Evolutionary conservation across 768 basidiomycete species (phyloP).

Genomic region (Roridomyces roridus): DNA sequence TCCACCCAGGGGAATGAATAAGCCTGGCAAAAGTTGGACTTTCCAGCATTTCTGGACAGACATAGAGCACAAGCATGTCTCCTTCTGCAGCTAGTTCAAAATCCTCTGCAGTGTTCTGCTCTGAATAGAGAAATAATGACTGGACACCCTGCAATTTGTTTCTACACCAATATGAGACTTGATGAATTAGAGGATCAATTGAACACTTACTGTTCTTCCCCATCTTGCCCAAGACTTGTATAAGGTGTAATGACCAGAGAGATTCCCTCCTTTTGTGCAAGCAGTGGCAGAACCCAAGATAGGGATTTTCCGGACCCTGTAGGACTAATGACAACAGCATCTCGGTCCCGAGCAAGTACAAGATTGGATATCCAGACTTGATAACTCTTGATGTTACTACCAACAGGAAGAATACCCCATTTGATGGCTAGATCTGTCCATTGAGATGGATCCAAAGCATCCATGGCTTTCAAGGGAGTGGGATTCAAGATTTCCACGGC

Average conservation of each 20-base stretch:
- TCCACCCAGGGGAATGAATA: slow-evolving; percentile 19
- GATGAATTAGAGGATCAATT: background rate
- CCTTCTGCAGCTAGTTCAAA: slow-evolving; percentile 19
- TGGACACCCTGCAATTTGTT: background rate
- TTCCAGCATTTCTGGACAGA: slow-evolving; percentile 32
- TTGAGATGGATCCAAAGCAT: background rate
- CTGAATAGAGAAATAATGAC: slow-evolving; percentile 20
- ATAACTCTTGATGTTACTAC: background rate
- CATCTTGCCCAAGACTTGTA: slow-evolving; percentile 28
- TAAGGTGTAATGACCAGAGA: slow-evolving; percentile 28
- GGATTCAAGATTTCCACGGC: too few relatives aligned
- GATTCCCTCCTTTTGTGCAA: slow-evolving; percentile 19
- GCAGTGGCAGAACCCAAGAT: slow-evolving; percentile 26
- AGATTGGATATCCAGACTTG: slow-evolving; percentile 25
- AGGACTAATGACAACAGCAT: slow-evolving; percentile 24
- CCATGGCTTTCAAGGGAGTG: too few relatives aligned
- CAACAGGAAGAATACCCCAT: background rate
- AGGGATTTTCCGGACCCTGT: slow-evolving; percentile 28
- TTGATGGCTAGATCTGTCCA: background rate
- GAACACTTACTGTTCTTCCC: slow-evolving; percentile 15
- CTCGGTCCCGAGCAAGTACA: slow-evolving; percentile 9
- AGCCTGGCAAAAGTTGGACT: slow-evolving; percentile 26
- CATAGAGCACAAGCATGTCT: slow-evolving; percentile 23
- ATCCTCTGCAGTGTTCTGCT: slow-evolving; percentile 1
- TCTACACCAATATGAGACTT: background rate